A percentile compares a stretch with the other conserved stretches of the same genome.
Conservation (phyloP, 78 protist genomes). For the Bigelowiella natans region DNA sequence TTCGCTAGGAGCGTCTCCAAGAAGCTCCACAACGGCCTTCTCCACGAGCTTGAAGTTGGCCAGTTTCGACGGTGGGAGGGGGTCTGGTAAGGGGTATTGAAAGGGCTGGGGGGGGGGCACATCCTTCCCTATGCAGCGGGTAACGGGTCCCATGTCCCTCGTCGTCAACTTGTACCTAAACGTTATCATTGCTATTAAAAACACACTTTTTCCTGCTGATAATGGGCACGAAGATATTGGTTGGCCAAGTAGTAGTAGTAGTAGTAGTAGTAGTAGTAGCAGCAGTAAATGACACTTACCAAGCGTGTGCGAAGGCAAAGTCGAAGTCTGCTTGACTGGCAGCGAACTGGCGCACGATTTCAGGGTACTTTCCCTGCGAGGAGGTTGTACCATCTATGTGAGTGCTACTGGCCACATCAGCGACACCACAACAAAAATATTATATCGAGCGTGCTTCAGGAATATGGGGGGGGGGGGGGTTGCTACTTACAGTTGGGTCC, state of each 20-base stretch:
- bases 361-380: slow-evolving; percentile 1
- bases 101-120: slow-evolving; percentile 25
- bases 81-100: slow-evolving; percentile 24
- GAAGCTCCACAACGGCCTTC: too few species aligned
- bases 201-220: too few species aligned
- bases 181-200: too few species aligned
- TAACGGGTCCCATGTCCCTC: slow-evolving; percentile 42
- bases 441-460: too few species aligned
- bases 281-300: slow-evolving; percentile 25
- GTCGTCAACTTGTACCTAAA: slow-evolving; percentile 39
- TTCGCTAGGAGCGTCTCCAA: too few species aligned
- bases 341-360: not conserved
- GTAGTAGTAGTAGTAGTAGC: not conserved
- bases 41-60: too few species aligned
- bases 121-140: slow-evolving; percentile 24
- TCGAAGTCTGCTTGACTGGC: slow-evolving; percentile 2
- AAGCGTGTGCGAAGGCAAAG: slow-evolving; percentile 32
- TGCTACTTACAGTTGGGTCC: slow-evolving; percentile 37
- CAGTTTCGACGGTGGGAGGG: too few species aligned
- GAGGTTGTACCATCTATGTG: too few species aligned
- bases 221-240: too few species aligned
- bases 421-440: too few species aligned
- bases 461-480: too few species aligned
- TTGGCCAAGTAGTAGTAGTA: not conserved
- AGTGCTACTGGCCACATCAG: too few species aligned